phyloP scores from a whole-genome alignment of 805 yeast species.

The Metschnikowia continentalis region DNA sequence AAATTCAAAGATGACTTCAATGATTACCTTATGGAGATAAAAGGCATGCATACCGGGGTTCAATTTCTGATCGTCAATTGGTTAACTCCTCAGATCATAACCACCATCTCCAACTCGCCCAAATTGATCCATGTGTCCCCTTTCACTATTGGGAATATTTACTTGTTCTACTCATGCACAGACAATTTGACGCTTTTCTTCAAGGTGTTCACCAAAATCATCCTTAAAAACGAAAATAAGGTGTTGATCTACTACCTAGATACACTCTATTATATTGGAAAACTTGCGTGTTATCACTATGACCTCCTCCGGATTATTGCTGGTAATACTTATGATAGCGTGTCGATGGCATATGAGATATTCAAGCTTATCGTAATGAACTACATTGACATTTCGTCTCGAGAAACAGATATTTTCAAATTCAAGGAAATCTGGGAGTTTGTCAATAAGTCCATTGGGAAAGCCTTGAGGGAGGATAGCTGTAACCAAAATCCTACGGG shows the following conservation, averaged over 20 bases:
- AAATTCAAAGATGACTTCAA: slow-evolving; percentile 15
- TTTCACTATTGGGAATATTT: slow-evolving; percentile 26
- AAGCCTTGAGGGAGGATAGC: slow-evolving; percentile 6
- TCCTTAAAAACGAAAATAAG: slow-evolving; percentile 38
- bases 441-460: slow-evolving; percentile 26
- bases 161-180: slow-evolving; percentile 33
- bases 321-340: slow-evolving; percentile 23
- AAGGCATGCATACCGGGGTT: slow-evolving; percentile 36
- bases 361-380: slow-evolving; percentile 30
- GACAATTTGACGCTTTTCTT: slow-evolving; percentile 40
- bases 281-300: slow-evolving; percentile 20
- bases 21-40: slow-evolving; percentile 11
- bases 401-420: slow-evolving; percentile 32
- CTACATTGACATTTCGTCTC: slow-evolving; percentile 30
- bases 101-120: slow-evolving; percentile 29
- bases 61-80: slow-evolving; percentile 46
- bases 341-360: slow-evolving; percentile 31
- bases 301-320: slow-evolving; percentile 31
- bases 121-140: slow-evolving; percentile 35
- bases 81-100: slow-evolving; percentile 42
- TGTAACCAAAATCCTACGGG: background rate
- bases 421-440: slow-evolving; percentile 35
- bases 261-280: slow-evolving; percentile 32
- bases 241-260: slow-evolving; percentile 41
- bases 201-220: slow-evolving; percentile 29